Conservation (phyloP, 345 rosid genomes). For the Trapa incisa region DNA sequence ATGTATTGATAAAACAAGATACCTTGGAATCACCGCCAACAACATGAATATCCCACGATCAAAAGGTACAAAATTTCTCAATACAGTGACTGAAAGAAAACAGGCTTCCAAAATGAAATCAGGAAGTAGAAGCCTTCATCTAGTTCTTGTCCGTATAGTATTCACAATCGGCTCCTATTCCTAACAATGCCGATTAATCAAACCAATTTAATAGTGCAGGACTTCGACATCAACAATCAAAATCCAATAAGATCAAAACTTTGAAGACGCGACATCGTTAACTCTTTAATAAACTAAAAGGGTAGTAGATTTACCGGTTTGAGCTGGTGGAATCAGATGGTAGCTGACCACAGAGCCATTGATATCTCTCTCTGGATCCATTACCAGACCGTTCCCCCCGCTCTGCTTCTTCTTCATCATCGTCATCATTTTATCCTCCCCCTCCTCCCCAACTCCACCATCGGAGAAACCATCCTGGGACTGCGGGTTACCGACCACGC, state of each 20-base stretch:
- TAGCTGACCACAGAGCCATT: constrained; percentile 61
- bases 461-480: constrained; percentile 14
- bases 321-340: constrained; percentile 37
- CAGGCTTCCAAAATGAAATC: neutral
- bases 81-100: neutral
- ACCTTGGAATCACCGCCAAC: neutral
- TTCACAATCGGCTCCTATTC: neutral
- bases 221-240: neutral
- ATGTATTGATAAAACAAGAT: neutral
- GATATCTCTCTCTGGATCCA: constrained; percentile 46
- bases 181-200: neutral
- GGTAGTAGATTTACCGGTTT: constrained; percentile 13
- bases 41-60: neutral
- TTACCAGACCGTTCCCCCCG: constrained; percentile 16
- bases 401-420: constrained; percentile 8
- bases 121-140: neutral
- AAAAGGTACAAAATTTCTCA: neutral
- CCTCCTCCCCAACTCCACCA: constrained; percentile 13
- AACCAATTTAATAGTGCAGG: neutral
- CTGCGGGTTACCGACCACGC: constrained; percentile 1
- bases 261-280: neutral
- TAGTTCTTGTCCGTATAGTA: neutral
- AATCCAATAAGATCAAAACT: neutral
- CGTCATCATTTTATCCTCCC: too few relatives aligned
- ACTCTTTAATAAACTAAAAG: neutral